Evolutionary conservation across 495 filamentous ascomycete species (phyloP).

Genomic region (Aspergillus biplanus): DNA sequence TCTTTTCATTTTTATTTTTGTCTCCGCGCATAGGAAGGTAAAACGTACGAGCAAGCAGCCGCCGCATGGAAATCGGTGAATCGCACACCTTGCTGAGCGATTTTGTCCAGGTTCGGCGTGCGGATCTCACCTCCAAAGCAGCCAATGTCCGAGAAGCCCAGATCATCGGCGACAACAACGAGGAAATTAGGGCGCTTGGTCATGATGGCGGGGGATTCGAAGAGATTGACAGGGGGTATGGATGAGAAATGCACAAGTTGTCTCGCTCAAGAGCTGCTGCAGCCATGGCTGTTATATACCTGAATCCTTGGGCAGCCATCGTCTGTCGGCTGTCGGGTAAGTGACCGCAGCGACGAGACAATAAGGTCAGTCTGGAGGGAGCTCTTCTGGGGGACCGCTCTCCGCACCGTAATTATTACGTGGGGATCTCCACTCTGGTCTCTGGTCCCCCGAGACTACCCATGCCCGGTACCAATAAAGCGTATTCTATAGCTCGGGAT

Average conservation of each 20-base stretch:
- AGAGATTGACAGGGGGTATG: not conserved
- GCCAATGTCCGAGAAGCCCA: slow-evolving; percentile 64
- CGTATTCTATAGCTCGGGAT: not conserved
- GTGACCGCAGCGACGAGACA: not conserved
- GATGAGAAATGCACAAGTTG: not conserved
- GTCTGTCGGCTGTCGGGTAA: slow-evolving; percentile 38
- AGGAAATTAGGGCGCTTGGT: slow-evolving; percentile 64
- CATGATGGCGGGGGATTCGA: slow-evolving; percentile 13
- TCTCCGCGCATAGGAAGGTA: too few relatives aligned
- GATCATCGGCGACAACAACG: slow-evolving; percentile 64
- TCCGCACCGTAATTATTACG: too few relatives aligned
- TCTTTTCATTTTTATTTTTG: not conserved
- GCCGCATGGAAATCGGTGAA: slow-evolving; percentile 68
- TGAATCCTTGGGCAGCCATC: slow-evolving; percentile 15
- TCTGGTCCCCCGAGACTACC: not conserved
- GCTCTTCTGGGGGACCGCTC: not conserved
- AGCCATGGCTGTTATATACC: slow-evolving; percentile 3
- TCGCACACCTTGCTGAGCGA: slow-evolving; percentile 58
- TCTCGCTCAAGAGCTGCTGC: not conserved
- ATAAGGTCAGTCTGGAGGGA: not conserved
- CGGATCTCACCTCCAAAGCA: slow-evolving; percentile 67
- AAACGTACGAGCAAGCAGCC: slow-evolving; percentile 59
- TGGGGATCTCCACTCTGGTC: not conserved
- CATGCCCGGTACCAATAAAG: not conserved
- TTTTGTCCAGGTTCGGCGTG: slow-evolving; percentile 62